Evolutionary conservation across 2,329 filamentous ascomycete species (phyloP).

Genomic region (Exophiala mesophila): DNA sequence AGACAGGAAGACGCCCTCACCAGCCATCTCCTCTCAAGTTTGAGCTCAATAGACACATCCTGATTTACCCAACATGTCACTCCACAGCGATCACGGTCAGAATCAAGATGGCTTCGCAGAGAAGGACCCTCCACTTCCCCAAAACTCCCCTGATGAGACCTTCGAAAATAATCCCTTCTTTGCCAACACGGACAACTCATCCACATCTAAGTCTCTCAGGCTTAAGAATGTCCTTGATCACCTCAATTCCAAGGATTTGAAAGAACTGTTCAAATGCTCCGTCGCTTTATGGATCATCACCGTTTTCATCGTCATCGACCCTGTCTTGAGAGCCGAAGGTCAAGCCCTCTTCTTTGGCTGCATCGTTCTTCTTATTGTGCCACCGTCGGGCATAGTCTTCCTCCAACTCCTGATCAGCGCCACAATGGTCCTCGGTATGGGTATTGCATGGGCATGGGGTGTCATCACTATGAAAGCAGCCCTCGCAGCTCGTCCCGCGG

Average conservation of each 20-base stretch:
- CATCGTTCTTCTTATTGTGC: slow-evolving; percentile 41
- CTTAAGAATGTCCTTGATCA: slow-evolving; percentile 35
- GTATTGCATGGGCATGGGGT: slow-evolving; percentile 48
- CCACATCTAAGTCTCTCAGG: background rate
- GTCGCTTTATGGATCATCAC: slow-evolving; percentile 44
- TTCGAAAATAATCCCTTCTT: slow-evolving; percentile 1
- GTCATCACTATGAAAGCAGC: slow-evolving; percentile 48
- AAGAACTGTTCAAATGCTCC: slow-evolving; percentile 45
- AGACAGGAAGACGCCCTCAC: too few species aligned
- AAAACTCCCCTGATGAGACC: background rate
- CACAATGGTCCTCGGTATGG: slow-evolving; percentile 45
- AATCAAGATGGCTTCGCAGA: too few species aligned
- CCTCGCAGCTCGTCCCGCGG: slow-evolving; percentile 37
- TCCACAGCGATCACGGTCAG: too few species aligned
- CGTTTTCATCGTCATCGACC: slow-evolving; percentile 46
- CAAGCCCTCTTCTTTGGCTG: slow-evolving; percentile 44
- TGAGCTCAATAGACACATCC: too few species aligned
- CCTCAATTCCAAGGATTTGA: slow-evolving; percentile 46
- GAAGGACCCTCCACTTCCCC: background rate
- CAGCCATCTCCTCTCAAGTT: too few species aligned
- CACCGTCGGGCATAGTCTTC: slow-evolving; percentile 44
- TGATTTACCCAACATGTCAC: too few species aligned
- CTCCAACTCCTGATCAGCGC: slow-evolving; percentile 42
- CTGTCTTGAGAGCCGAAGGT: slow-evolving; percentile 39
- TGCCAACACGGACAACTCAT: background rate